phyloP scores from a whole-genome alignment of 352 stramenopile genomes.

The Phytophthora chlamydospora region DNA sequence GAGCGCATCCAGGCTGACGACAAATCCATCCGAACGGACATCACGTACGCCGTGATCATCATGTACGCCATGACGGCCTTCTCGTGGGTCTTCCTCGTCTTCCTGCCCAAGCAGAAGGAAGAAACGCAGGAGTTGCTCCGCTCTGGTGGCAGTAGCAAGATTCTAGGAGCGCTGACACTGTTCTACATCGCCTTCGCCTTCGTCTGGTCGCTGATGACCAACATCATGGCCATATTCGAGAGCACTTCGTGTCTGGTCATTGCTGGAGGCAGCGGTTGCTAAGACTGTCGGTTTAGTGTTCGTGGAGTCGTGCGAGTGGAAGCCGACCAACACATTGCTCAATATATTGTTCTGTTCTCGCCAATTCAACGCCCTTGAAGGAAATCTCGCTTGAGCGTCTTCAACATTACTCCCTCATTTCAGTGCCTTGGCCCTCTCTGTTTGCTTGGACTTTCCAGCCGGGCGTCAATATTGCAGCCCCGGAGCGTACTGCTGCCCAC shows the following conservation, averaged over 20 bases:
- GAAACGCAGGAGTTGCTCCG: constrained; percentile 19
- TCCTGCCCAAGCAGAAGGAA: constrained; percentile 31
- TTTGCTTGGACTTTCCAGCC: too few species aligned
- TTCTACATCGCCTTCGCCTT: constrained; percentile 21
- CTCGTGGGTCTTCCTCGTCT: constrained; percentile 21
- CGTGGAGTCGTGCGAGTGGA: neutral
- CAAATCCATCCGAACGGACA: constrained; percentile 24
- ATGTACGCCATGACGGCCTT: constrained; percentile 28
- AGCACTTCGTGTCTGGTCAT: constrained; percentile 30
- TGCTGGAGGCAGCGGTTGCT: constrained; percentile 11
- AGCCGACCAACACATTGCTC: neutral
- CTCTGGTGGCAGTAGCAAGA: constrained; percentile 16
- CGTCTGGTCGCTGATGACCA: constrained; percentile 25
- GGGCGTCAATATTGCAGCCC: too few species aligned
- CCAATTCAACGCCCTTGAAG: too few species aligned
- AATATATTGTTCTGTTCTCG: too few species aligned
- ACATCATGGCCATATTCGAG: constrained; percentile 30
- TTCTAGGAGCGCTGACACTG: constrained; percentile 19
- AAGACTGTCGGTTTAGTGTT: constrained; percentile 15
- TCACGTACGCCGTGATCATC: constrained; percentile 31
- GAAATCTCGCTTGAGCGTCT: too few species aligned
- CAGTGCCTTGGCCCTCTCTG: too few species aligned
- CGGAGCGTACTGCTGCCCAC: too few species aligned
- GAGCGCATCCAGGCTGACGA: constrained; percentile 19
- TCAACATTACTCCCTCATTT: too few species aligned